Evolutionary conservation across 768 basidiomycete species (phyloP), one percentile per base, ranked within the genome.

Genomic region (Fibroporia radiculosa): DNA sequence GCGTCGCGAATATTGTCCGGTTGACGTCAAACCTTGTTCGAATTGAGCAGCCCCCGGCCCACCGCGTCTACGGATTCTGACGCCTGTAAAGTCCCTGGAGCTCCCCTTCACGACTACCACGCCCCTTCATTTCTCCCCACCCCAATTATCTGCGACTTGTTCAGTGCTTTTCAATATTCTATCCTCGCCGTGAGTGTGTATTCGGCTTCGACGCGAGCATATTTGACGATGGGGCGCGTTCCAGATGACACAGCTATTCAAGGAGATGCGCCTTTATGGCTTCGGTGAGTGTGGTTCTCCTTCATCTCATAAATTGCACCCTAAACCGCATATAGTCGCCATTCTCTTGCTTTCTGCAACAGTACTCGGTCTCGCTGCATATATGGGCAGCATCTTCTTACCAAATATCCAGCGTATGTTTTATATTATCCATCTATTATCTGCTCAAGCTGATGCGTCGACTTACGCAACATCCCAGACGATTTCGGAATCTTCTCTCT

Each of bases 401-500:
- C 83, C 87, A 0, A 61, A 68, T 36, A 60, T 80, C 20, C 77
- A 80, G 57, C 68, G 87, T 88, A 56, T 41, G 78, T 32, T 27
- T 18, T 41, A 22, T 27, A 36, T 38, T 44, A 22, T 24, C 27
- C n/a, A 42, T 38, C 16, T 39, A 29, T 23, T 29, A 27, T 20
- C 36, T 24, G 44, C 36, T 38, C 20, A 32, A 44, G 40, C 20
- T n/a, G 40, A 23, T 18, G 25, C 37, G 6, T 40, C 42, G 42
- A 18, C 49, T 24, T 22, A 18, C n/a, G 12, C 20, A 10, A 14
- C 33, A 18, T 47, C 11, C n/a, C 47, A 89, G 87, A 63, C 55
- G 81, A 82, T 58, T 90, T 83, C 55, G 76, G 73, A 4, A 79
- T 84, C 27, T 89, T 82, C 60, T 66, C 82, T 0, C 63, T 89